phyloP scores from a whole-genome alignment of 2,329 filamentous ascomycete genomes.

The Teratosphaeria destructans region DNA sequence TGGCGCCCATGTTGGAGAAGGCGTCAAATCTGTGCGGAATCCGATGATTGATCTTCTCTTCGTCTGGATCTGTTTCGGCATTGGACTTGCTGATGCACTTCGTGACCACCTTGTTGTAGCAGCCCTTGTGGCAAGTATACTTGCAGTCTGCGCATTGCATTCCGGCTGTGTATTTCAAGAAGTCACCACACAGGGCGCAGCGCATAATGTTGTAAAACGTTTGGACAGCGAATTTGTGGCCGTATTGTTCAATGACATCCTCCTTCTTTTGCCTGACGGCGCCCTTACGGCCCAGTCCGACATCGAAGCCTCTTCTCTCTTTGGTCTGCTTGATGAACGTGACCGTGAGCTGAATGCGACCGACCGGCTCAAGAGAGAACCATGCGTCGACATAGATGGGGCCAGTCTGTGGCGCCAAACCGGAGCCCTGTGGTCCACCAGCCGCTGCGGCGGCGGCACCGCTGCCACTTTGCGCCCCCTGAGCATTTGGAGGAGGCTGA shows the following conservation, averaged over 20 bases:
- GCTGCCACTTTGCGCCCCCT: slow-evolving; percentile 23
- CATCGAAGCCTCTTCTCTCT: slow-evolving; percentile 70
- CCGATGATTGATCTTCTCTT: slow-evolving; percentile 98
- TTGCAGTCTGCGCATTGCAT: slow-evolving; percentile 99
- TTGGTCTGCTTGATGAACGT: slow-evolving; percentile 87
- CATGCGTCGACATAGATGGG: slow-evolving; percentile 69
- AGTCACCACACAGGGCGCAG: slow-evolving; percentile 92
- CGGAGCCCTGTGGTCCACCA: slow-evolving; percentile 28
- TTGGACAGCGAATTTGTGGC: slow-evolving; percentile 96
- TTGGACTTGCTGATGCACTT: slow-evolving; percentile 99
- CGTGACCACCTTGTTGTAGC: slow-evolving; percentile 90
- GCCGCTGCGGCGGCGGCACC: slow-evolving; percentile 30
- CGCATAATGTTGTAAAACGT: slow-evolving; percentile 99
- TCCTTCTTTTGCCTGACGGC: slow-evolving; percentile 97
- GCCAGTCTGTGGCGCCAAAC: slow-evolving; percentile 41
- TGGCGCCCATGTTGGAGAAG: slow-evolving; percentile 96
- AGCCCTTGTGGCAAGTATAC: slow-evolving; percentile 97
- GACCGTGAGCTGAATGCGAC: slow-evolving; percentile 81
- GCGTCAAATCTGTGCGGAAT: slow-evolving; percentile 94
- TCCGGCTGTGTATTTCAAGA: slow-evolving; percentile 94
- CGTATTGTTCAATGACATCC: slow-evolving; percentile 96
- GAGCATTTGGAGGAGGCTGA: slow-evolving; percentile 35
- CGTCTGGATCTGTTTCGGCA: slow-evolving; percentile 93
- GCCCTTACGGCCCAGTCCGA: slow-evolving; percentile 87
- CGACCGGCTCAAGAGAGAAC: slow-evolving; percentile 93